Conservation (phyloP, 495 filamentous ascomycete species). For the Penicillium lividum region DNA sequence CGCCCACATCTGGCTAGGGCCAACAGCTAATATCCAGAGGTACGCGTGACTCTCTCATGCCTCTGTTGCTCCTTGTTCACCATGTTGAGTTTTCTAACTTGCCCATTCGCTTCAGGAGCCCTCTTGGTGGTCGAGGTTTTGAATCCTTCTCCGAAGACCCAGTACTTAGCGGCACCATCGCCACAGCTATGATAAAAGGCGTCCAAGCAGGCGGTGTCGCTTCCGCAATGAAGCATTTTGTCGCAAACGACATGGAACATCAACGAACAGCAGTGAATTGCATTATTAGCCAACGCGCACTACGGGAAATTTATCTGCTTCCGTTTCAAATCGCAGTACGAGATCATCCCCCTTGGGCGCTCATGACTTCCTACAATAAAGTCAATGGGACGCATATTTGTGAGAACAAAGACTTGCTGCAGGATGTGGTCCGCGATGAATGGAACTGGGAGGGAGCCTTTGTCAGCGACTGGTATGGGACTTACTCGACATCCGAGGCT, state of each 20-base stretch:
- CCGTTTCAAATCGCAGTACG: conserved; percentile 71
- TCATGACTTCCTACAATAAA: conserved; percentile 78
- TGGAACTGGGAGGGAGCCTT: conserved; percentile 59
- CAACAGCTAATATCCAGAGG: conserved; percentile 74
- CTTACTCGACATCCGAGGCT: conserved; percentile 61
- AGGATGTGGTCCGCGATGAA: conserved; percentile 60
- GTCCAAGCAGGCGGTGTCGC: conserved; percentile 63
- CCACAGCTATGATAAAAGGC: conserved; percentile 61
- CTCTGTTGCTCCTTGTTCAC: too few species aligned
- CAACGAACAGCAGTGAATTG: conserved; percentile 61
- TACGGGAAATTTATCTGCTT: conserved; percentile 72
- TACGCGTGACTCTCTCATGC: too few species aligned
- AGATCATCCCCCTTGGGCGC: conserved; percentile 58
- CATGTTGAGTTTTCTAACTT: too few species aligned
- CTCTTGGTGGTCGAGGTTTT: conserved; percentile 71
- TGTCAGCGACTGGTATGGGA: conserved; percentile 49
- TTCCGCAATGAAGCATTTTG: conserved; percentile 71
- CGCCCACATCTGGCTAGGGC: conserved; percentile 47
- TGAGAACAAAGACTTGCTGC: conserved; percentile 57
- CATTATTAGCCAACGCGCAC: conserved; percentile 61
- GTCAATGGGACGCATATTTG: conserved; percentile 69
- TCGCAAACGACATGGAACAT: conserved; percentile 72
- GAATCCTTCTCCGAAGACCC: conserved; percentile 76
- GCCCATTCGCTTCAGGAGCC: conserved; percentile 19
- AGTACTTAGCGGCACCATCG: conserved; percentile 62